Percentiles rank a stretch among this genome's conserved stretches.
These are phyloP conservation scores for Solanum clarkiae DNA, from an alignment of 257 asterid species.

Conservation along the genomic window DNA sequence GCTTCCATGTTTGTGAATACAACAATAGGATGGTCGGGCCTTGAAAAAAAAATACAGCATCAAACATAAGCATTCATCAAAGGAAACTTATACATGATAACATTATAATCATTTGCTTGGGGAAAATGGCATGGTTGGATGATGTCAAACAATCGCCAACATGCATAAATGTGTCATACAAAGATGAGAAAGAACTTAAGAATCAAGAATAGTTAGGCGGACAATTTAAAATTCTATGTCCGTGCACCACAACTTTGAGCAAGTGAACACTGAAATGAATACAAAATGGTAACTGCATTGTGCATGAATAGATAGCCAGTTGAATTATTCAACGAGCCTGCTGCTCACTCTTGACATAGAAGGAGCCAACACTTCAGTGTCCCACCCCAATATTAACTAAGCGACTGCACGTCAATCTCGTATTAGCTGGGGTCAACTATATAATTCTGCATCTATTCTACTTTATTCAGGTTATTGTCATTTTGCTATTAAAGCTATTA, in stretches of 20 bases:
- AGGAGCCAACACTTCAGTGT: neutral
- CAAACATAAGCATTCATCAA: neutral
- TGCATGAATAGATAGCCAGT: neutral
- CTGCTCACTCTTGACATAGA: neutral
- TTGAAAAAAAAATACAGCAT: neutral
- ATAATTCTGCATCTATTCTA: neutral
- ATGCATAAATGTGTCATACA: neutral
- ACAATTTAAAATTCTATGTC: neutral
- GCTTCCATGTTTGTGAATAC: constrained; percentile 23
- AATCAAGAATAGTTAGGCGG: neutral
- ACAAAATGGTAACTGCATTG: neutral
- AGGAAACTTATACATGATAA: neutral
- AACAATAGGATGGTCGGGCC: constrained; percentile 13
- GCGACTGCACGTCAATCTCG: neutral
- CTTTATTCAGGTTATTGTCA: neutral
- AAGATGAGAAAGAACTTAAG: neutral
- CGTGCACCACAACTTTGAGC: neutral
- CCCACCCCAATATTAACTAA: neutral
- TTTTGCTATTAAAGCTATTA: neutral
- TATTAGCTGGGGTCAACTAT: neutral
- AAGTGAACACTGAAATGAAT: neutral
- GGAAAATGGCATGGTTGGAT: neutral
- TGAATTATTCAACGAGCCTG: neutral
- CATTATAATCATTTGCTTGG: neutral
- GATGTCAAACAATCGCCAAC: neutral